Conservation (phyloP, 768 basidiomycete genomes). For the Calocybe gangraenosa region DNA sequence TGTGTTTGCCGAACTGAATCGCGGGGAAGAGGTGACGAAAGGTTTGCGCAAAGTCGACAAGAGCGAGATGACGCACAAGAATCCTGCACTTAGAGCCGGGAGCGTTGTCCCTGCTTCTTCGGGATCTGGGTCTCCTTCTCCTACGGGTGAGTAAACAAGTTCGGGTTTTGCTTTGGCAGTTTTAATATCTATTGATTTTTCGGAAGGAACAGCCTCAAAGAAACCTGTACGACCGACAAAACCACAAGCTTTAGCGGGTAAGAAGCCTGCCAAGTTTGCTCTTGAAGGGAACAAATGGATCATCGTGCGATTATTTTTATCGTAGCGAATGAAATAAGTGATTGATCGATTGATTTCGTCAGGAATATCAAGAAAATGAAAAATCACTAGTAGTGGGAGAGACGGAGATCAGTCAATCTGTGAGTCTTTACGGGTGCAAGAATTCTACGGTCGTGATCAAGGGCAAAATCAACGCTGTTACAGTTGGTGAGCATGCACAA, state of each 20-base stretch:
- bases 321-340: too few relatives aligned
- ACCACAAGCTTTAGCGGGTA: conserved; percentile 76
- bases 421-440: conserved; percentile 92
- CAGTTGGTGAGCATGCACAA: conserved; percentile 59
- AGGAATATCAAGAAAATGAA: conserved; percentile 95
- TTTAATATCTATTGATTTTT: not conserved
- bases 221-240: conserved; percentile 81
- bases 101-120: conserved; percentile 38
- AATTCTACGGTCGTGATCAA: conserved; percentile 76
- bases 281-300: conserved; percentile 94
- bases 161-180: not conserved
- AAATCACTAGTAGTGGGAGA: conserved; percentile 66
- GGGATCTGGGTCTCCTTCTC: conserved; percentile 11
- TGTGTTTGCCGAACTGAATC: conserved; percentile 88
- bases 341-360: not conserved
- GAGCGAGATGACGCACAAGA: conserved; percentile 99
- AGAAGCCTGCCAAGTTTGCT: conserved; percentile 87
- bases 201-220: conserved; percentile 34
- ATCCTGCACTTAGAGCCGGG: conserved; percentile 79
- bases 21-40: conserved; percentile 86
- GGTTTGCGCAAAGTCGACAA: conserved; percentile 90
- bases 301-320: conserved; percentile 53
- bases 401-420: conserved; percentile 72
- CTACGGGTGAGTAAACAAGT: conserved; percentile 21
- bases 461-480: conserved; percentile 95